A percentile compares a stretch with the other conserved stretches of the same genome.
These are phyloP conservation scores for Aspergillus phoenicis DNA, from an alignment of 2,329 filamentous ascomycete species.

Conservation along the genomic window DNA sequence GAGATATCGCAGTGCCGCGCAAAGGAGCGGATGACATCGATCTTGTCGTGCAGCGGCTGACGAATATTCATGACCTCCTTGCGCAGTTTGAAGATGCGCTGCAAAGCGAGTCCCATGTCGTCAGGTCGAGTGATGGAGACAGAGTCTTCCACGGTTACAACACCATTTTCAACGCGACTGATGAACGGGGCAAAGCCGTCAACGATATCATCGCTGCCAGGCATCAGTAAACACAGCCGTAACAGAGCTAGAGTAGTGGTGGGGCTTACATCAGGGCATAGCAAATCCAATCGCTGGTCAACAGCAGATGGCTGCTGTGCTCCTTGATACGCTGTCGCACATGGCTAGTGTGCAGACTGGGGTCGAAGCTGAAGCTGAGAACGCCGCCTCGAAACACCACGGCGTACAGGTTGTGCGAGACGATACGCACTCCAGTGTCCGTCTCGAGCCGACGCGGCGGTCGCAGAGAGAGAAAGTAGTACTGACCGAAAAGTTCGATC, in stretches of 20 bases:
- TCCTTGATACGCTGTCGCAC: conserved; percentile 88
- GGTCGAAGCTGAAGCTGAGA: conserved; percentile 84
- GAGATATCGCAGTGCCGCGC: conserved; percentile 95
- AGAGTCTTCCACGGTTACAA: conserved; percentile 87
- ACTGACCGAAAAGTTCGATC: conserved; percentile 93
- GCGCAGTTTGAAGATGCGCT: conserved; percentile 80
- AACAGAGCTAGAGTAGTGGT: not conserved
- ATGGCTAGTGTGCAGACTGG: conserved; percentile 78
- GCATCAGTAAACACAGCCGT: not conserved
- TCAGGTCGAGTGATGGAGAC: conserved; percentile 86
- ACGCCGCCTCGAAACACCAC: conserved; percentile 92
- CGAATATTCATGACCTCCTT: conserved; percentile 90
- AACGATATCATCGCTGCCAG: conserved; percentile 80
- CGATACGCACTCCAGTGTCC: conserved; percentile 73
- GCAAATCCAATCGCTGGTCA: conserved; percentile 96
- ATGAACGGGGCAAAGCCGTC: conserved; percentile 90
- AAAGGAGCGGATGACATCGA: conserved; percentile 91
- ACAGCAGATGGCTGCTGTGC: conserved; percentile 84
- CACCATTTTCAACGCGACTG: conserved; percentile 76
- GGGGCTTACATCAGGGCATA: conserved; percentile 85
- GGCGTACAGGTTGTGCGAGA: conserved; percentile 90
- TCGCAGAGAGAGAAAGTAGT: conserved; percentile 94
- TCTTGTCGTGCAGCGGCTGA: conserved; percentile 88
- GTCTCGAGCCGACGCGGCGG: conserved; percentile 80
- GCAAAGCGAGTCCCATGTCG: conserved; percentile 80